Evolutionary conservation across 2,329 filamentous ascomycete species (phyloP), one percentile per base, ranked within the genome.

Genomic region (Delphinella strobiligena): DNA sequence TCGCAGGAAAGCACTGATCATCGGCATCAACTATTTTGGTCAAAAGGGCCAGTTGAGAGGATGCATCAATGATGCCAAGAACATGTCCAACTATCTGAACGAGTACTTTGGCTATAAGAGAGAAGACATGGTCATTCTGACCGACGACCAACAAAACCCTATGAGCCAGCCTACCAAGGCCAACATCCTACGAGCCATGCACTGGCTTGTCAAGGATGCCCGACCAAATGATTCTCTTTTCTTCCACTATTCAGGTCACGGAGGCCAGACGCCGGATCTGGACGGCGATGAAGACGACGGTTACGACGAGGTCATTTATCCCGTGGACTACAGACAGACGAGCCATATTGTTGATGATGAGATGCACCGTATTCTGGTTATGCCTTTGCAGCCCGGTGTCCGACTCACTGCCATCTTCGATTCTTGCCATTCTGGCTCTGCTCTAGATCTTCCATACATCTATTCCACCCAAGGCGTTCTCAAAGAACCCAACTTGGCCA

Each of bases 81-180:
- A 95, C 66, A 93, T 96, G 86, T 93, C 87, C 16, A 73, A 74
- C 36, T 96, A 94, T 57, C 68, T 96, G 43, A 84, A 85, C 47
- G 78, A 88, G 60, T 79, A 86, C 55, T 95, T 93, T 60, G 83
- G 83, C 19, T 96, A 96, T 61, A 87, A 86, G 63, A 72, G 87
- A 43, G 89, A 95, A 61, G 88, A 96, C 56, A 96, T 96, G 89
- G 89, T 96, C 15, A 80, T 91, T 46, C 72, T 96, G 58, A 95
- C 89, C 30, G 89, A 96, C 56, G 89, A 96, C 58, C 88, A 95
- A 65, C 86, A 94, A 59, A 94, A 94, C 52, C 85, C 86, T 18
- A 93, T 95, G 83, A 93, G 86, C 62, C 86, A 94, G 64, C 89
- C 89, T 7, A 94, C 87, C 4, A 95, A 95, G 61, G 82, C 85